These are phyloP conservation scores for Apiotrichum sp. DNA, from an alignment of 1,284 basidiomycete genomes.

Conservation along the genomic window DNA sequence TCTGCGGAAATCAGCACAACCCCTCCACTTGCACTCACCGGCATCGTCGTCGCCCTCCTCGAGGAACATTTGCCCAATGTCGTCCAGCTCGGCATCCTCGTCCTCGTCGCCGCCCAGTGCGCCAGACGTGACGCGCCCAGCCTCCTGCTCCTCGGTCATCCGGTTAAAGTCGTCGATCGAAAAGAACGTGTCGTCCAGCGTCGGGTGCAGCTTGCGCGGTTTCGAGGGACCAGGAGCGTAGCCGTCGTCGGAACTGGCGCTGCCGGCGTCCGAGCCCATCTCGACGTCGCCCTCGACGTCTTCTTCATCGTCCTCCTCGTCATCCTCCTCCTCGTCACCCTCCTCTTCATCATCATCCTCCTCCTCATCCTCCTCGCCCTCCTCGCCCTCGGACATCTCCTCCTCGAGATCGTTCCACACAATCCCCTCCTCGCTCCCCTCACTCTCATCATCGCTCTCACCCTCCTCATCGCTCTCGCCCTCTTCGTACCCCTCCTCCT, in stretches of 20 bases:
- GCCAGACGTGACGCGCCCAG: constrained; percentile 58
- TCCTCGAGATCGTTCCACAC: constrained; percentile 4
- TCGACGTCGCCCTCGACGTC: constrained; percentile 27
- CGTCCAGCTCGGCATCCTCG: constrained; percentile 53
- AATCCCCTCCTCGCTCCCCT: constrained; percentile 8
- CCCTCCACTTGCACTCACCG: constrained; percentile 24
- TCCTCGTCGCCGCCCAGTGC: constrained; percentile 52
- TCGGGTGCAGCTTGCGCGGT: constrained; percentile 48
- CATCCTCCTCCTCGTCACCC: constrained; percentile 53
- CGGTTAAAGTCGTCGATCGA: constrained; percentile 82
- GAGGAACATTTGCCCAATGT: constrained; percentile 36
- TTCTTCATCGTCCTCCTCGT: constrained; percentile 51
- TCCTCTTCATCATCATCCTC: constrained; percentile 47
- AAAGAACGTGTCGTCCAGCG: constrained; percentile 92
- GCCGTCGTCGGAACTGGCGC: constrained; percentile 20
- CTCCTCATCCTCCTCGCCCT: constrained; percentile 26
- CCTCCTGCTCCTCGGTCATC: constrained; percentile 74
- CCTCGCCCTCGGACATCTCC: constrained; percentile 1
- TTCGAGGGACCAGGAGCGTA: constrained; percentile 39
- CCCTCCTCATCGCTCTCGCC: constrained; percentile 18
- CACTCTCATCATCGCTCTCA: background rate
- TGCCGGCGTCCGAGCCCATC: constrained; percentile 13
- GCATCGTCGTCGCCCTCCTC: constrained; percentile 44
- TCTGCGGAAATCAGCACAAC: constrained; percentile 18
- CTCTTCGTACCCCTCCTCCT: constrained; percentile 23